These are phyloP conservation scores for Pseudonitzschia pungens DNA, from an alignment of 108 stramenopile species.

Conservation along the genomic window DNA sequence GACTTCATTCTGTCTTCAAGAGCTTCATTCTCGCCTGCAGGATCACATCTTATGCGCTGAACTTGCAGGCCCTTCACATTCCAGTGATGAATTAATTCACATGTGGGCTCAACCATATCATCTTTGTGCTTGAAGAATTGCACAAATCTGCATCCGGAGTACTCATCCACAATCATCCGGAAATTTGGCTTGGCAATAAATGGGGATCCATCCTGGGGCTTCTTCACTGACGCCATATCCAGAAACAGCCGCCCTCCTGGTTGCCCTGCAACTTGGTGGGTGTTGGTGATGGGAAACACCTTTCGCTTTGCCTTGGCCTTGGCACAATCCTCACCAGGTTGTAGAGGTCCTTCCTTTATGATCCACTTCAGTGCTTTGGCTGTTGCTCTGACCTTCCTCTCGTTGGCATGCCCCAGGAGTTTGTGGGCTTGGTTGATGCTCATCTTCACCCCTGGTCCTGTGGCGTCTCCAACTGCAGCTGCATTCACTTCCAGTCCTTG, in stretches of 20 bases:
- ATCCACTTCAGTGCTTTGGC: not conserved
- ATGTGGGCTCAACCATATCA: slow-evolving; percentile 1
- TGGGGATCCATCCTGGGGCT: not conserved
- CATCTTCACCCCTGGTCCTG: not conserved
- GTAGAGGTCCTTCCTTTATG: not conserved
- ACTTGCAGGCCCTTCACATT: too few species aligned
- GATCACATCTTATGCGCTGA: too few species aligned
- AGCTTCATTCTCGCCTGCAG: too few species aligned
- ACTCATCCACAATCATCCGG: too few species aligned
- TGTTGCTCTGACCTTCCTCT: not conserved
- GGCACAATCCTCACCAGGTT: not conserved
- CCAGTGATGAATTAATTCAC: not conserved
- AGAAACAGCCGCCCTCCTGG: not conserved
- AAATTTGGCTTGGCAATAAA: not conserved
- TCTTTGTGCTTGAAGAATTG: not conserved
- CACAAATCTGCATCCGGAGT: not conserved
- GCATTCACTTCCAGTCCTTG: not conserved
- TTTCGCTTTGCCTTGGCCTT: slow-evolving; percentile 3
- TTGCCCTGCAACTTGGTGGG: not conserved
- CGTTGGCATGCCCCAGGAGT: not conserved
- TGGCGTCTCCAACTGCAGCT: not conserved
- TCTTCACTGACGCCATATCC: not conserved
- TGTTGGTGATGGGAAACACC: not conserved
- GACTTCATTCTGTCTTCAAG: too few species aligned
- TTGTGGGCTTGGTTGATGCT: not conserved